phyloP scores from a whole-genome alignment of 345 rosid genomes.

The Litchi chinensis region DNA sequence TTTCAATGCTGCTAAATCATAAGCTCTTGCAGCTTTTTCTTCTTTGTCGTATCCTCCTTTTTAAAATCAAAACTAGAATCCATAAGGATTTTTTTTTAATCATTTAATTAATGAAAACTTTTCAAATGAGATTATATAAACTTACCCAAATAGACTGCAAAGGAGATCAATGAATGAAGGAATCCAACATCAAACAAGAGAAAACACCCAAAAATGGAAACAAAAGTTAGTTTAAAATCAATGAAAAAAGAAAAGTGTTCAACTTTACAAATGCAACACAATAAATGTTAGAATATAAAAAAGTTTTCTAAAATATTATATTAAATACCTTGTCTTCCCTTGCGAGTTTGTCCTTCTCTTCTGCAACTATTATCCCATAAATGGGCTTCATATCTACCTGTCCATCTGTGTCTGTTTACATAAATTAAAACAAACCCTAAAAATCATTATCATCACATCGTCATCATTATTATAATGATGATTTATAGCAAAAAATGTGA shows the following conservation, averaged over 20 bases:
- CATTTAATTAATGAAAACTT: background rate
- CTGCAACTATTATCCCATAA: slow-evolving; percentile 86
- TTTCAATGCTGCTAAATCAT: slow-evolving; percentile 90
- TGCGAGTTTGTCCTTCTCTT: slow-evolving; percentile 89
- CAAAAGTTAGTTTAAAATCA: slow-evolving; percentile 19
- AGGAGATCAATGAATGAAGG: slow-evolving; percentile 16
- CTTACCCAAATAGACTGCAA: slow-evolving; percentile 88
- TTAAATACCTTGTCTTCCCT: slow-evolving; percentile 74
- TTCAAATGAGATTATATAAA: background rate
- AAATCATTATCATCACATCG: background rate
- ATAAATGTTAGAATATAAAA: background rate
- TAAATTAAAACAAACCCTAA: slow-evolving; percentile 21
- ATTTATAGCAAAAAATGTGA: no score
- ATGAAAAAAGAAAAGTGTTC: background rate
- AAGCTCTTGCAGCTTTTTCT: slow-evolving; percentile 96
- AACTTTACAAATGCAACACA: background rate
- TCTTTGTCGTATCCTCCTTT: slow-evolving; percentile 96
- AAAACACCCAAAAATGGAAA: slow-evolving; percentile 21
- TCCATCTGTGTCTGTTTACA: slow-evolving; percentile 72
- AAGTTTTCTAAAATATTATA: background rate
- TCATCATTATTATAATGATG: no score
- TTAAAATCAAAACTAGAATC: background rate
- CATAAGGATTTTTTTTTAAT: background rate
- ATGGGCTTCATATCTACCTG: slow-evolving; percentile 87
- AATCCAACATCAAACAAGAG: slow-evolving; percentile 26